Percentiles rank a stretch among this genome's conserved stretches.
These are phyloP conservation scores for Stipa capillata DNA, from an alignment of 176 grass and related monocot genomes.

Conservation along the genomic window DNA sequence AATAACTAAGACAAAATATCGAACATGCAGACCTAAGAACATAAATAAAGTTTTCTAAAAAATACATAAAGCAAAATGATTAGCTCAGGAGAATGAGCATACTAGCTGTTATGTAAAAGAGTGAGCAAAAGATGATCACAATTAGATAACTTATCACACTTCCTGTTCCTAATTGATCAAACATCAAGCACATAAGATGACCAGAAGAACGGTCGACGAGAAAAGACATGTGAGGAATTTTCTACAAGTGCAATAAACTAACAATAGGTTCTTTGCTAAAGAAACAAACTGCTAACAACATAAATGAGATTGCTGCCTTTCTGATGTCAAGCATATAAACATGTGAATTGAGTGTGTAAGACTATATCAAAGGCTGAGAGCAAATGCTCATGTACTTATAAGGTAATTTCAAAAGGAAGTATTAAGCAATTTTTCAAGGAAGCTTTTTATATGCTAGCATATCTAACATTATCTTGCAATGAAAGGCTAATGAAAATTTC, in stretches of 20 bases:
- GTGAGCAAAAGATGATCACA: neutral
- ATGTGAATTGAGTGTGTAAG: neutral
- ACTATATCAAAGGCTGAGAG: too few species aligned
- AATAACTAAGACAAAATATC: constrained; percentile 1
- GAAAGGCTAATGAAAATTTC: too few species aligned
- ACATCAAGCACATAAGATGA: neutral
- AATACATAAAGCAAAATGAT: neutral
- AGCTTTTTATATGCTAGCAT: too few species aligned
- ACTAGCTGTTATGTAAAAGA: neutral
- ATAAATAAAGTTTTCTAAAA: too few species aligned
- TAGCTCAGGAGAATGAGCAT: neutral
- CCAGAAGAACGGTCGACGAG: neutral
- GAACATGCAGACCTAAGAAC: neutral
- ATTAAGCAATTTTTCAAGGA: too few species aligned
- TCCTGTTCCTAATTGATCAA: neutral
- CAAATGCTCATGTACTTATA: too few species aligned
- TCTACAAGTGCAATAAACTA: neutral
- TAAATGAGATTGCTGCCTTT: neutral
- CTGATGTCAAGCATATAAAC: neutral
- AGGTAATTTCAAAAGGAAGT: too few species aligned
- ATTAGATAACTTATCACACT: neutral
- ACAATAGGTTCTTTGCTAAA: neutral
- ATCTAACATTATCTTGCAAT: too few species aligned
- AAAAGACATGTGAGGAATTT: neutral
- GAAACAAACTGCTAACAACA: neutral